These are phyloP conservation scores for Talaromyces atroroseus DNA, from an alignment of 2,329 filamentous ascomycete species.

Conservation along the genomic window DNA sequence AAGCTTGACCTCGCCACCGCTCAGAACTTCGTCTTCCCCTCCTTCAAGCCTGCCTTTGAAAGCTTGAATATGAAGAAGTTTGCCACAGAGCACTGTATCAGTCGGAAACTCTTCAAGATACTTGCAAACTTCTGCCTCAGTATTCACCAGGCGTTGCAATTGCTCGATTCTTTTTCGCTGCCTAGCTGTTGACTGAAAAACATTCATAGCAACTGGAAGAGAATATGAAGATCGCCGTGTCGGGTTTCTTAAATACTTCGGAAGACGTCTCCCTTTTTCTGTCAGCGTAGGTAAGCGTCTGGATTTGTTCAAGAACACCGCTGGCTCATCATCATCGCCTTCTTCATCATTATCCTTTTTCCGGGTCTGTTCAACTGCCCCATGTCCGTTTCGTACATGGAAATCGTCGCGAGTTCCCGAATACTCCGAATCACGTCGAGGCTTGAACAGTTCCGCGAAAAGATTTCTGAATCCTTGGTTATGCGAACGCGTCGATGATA, in stretches of 20 bases:
- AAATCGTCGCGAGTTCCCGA: neutral
- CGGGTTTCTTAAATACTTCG: neutral
- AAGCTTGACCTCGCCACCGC: neutral
- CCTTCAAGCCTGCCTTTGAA: neutral
- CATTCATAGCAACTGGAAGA: neutral
- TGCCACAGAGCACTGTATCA: neutral
- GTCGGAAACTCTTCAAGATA: neutral
- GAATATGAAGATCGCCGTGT: neutral
- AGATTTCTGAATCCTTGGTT: neutral
- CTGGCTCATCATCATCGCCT: neutral
- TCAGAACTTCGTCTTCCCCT: neutral
- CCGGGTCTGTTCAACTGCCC: neutral
- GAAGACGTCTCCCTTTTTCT: neutral
- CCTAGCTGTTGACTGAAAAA: neutral
- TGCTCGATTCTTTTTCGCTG: slow-evolving; percentile 9
- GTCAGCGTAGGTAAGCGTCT: neutral
- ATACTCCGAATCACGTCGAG: neutral
- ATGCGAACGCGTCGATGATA: neutral
- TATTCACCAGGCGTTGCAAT: neutral
- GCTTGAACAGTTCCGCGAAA: neutral
- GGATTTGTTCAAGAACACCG: neutral
- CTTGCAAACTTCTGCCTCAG: neutral
- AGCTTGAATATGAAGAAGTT: neutral
- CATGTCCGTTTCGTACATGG: neutral
- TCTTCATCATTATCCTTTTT: neutral